Base-by-base conservation (phyloP, 2,329 filamentous ascomycete genomes). In the Trichoderma sp. region DNA sequence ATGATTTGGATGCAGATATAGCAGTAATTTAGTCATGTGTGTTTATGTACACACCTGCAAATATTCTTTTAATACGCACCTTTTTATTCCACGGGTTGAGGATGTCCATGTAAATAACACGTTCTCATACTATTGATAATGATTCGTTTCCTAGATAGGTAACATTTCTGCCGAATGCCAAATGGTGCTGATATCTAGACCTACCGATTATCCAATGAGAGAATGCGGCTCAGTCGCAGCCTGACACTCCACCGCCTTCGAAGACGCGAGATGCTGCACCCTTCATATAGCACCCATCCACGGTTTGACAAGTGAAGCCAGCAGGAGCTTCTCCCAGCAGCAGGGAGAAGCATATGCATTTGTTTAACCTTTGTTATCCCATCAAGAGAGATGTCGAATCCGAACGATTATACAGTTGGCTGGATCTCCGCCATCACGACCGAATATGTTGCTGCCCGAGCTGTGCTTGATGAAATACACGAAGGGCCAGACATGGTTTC, bases 11-110 rank as follows among this genome's bases (percentile, higher is more conserved):
- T 50, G 68, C 59, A 63, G 38, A 50, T 35, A 50, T 18, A 71
- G 35, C 27, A 71, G 60, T 71, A 21, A 69, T 64, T 45, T 67
- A 66, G 53, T 16, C 71, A 66, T 73, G 18, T 59, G 33, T 45
- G 67, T 71, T 62, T 3, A 62, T 31, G 18, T 53, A 45, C 29
- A 41, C 56, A 27, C 21, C 21, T 63, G 12, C n/a, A 71, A 41
- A 21, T 63, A 71, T 63, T 24, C 18, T n/a, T 50, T 71, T 71
- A 71, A 71, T 71, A 50, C 38, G 6, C 18, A 27, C 29, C 29
- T 31, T 31, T 31, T 31, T 31, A 31, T 31, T 31, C 29, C 29
- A 31, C 29, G 29, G 8, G 29, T 31, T 31, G 29, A 8, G 29
- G 29, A 31, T 31, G 29, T 31, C 33, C 33, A 2, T 35, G 35